Evolutionary conservation across 345 rosid genomes (phyloP).

Genomic region (Laguncularia racemosa): DNA sequence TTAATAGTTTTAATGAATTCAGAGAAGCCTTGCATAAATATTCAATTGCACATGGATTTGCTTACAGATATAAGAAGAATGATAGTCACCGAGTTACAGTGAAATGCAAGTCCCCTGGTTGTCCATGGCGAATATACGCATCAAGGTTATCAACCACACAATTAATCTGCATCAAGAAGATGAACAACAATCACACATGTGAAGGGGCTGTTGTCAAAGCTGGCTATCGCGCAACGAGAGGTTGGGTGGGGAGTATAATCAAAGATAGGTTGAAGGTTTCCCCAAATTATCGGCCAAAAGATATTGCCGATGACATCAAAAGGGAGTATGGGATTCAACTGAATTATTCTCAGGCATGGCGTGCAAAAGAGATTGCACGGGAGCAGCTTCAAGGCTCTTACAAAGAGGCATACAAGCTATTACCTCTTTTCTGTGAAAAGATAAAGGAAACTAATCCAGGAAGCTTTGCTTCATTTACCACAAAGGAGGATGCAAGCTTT

Average conservation of each 20-base stretch:
- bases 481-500: conserved; percentile 89
- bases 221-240: conserved; percentile 79
- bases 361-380: conserved; percentile 85
- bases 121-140: conserved; percentile 93
- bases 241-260: conserved; percentile 92
- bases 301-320: conserved; percentile 79
- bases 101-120: conserved; percentile 80
- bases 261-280: conserved; percentile 77
- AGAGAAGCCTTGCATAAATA: conserved; percentile 87
- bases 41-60: conserved; percentile 83
- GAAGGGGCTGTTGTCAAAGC: conserved; percentile 77
- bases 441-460: conserved; percentile 95
- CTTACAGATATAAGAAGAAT: conserved; percentile 86
- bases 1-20: conserved; percentile 70
- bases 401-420: conserved; percentile 74
- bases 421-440: conserved; percentile 79
- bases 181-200: conserved; percentile 77
- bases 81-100: conserved; percentile 86
- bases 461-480: conserved; percentile 58
- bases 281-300: conserved; percentile 88
- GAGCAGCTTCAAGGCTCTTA: conserved; percentile 95
- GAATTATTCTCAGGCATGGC: conserved; percentile 93
- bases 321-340: conserved; percentile 86
- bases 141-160: conserved; percentile 80
- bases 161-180: conserved; percentile 74